Evolutionary conservation across 345 rosid genomes (phyloP).

Genomic region (Moricandia moricandioides): DNA sequence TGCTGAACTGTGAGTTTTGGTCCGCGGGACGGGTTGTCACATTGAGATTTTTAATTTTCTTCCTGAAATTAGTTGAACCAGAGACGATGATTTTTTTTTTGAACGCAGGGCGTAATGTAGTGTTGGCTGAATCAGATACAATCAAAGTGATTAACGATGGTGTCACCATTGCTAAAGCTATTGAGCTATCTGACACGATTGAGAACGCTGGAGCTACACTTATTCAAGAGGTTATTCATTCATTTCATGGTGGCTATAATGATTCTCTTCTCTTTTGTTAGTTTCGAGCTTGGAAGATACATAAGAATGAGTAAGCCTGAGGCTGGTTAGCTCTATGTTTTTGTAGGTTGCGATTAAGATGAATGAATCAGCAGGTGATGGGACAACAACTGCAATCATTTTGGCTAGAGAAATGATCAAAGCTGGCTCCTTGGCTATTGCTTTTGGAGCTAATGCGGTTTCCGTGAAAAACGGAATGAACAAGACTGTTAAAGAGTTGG

Average conservation of each 20-base stretch:
- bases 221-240: conserved; percentile 73
- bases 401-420: conserved; percentile 81
- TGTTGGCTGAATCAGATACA: conserved; percentile 56
- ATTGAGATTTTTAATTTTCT: too few species aligned
- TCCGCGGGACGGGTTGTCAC: too few species aligned
- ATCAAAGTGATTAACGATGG: conserved; percentile 83
- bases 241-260: conserved; percentile 57
- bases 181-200: conserved; percentile 67
- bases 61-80: too few species aligned
- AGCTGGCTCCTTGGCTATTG: conserved; percentile 63
- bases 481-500: conserved; percentile 56
- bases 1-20: too few species aligned
- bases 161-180: conserved; percentile 69
- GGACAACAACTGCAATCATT: conserved; percentile 80
- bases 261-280: conserved; percentile 10
- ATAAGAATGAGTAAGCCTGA: not conserved
- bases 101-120: conserved; percentile 85
- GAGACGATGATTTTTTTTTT: too few species aligned
- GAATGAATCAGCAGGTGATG: conserved; percentile 90
- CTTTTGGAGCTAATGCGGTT: conserved; percentile 84
- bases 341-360: conserved; percentile 74
- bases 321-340: conserved; percentile 1
- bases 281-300: not conserved
- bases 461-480: conserved; percentile 67
- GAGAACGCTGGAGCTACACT: conserved; percentile 80